Base-by-base conservation (phyloP, 495 filamentous ascomycete species). In the Podospora pseudocomata region DNA sequence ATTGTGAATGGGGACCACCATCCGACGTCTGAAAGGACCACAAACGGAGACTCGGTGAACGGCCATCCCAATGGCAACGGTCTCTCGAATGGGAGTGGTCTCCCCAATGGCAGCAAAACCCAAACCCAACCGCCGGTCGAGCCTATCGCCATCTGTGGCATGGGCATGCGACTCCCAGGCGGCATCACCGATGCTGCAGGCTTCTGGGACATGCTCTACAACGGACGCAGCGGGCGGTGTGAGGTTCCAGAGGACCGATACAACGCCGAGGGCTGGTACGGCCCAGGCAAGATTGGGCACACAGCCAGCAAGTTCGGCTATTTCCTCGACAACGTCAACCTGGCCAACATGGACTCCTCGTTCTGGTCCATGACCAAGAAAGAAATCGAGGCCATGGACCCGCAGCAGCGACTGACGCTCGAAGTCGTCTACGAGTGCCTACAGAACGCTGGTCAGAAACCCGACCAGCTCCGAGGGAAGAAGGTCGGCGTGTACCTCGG, bases 131-230 rank as follows among this genome's bases (percentile, higher is more conserved):
- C 30, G 30, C 30, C 30, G 30, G 30, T 32, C 30, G 30, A 32
- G 30, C 76, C 72, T 6, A 68, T 78, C 2, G 75, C 74, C 1
- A 77, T 78, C 28, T 75, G 74, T 39, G 76, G 77, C 32, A 79
- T 79, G 70, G 77, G 69, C 20, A 60, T 68, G 34, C 75, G 80
- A 4, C 78, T 82, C 4, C 80, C 80, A 0, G 79, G 77, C 5
- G 76, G 74, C 11, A 54, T 81, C 16, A 69, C 70, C 3, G 64
- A 68, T 2, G 56, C 73, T 0, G 34, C 68, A 18, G 65, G 74
- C 3, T 70, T 81, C 49, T 83, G 79, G 79, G 71, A 81, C 0
- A 67, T 82, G 44, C 64, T 83, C 0, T 13, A 74, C 32, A 70
- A 65, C 26, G 72, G 70, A 32, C 28, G 65, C 1, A 74, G 75